These are phyloP conservation scores for Alternaria incomplexa DNA, from an alignment of 2,329 filamentous ascomycete genomes.

Conservation along the genomic window DNA sequence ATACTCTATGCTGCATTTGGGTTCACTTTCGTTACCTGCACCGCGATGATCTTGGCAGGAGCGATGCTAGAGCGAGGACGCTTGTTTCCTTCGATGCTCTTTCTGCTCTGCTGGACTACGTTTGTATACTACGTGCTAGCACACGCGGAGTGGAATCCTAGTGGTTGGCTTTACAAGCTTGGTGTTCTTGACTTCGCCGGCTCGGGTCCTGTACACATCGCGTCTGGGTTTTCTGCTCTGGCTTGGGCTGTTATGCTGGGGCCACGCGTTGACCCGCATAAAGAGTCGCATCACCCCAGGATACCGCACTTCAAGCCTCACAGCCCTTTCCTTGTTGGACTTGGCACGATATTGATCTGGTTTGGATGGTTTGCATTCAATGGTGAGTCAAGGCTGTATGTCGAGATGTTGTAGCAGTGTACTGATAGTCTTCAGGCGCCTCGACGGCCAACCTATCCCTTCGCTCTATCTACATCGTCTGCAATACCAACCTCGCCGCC, in stretches of 20 bases:
- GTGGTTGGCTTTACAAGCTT: conserved; percentile 73
- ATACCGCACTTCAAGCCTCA: conserved; percentile 72
- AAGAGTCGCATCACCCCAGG: conserved; percentile 49
- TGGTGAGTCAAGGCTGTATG: conserved; percentile 41
- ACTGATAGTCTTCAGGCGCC: conserved; percentile 19
- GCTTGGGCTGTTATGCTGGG: conserved; percentile 77
- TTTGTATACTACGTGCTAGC: conserved; percentile 59
- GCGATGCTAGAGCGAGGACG: conserved; percentile 44
- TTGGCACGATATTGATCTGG: conserved; percentile 69
- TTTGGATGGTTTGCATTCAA: conserved; percentile 47
- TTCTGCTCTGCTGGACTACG: conserved; percentile 44
- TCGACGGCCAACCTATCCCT: conserved; percentile 59
- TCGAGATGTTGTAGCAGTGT: neutral
- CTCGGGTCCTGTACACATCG: conserved; percentile 76
- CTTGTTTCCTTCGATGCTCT: conserved; percentile 40
- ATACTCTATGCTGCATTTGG: conserved; percentile 44
- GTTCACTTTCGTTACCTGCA: conserved; percentile 44
- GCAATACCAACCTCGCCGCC: conserved; percentile 66
- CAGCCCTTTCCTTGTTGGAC: conserved; percentile 75
- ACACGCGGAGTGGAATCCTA: conserved; percentile 79
- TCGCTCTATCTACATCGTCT: conserved; percentile 61
- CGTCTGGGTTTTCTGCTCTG: conserved; percentile 72
- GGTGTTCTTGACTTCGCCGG: conserved; percentile 77
- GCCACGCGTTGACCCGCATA: conserved; percentile 67
- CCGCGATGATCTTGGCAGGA: conserved; percentile 43